Percentiles rank a stretch among this genome's conserved stretches.
Conservation (phyloP, 176 grass and related monocot species). For the Cymbopogon citratus region DNA sequence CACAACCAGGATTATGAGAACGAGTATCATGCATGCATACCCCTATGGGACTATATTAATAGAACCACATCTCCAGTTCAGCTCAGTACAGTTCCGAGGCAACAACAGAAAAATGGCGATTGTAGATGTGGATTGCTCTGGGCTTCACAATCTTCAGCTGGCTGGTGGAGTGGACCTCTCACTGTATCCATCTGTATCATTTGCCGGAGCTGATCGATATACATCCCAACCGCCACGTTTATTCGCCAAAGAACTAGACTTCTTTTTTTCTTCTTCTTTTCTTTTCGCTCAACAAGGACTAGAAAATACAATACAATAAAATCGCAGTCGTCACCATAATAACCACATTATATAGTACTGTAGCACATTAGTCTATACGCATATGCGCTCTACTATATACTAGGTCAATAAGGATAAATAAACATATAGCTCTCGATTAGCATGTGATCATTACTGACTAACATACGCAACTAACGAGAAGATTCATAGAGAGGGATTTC, state of each 20-base stretch:
- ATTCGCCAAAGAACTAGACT: background rate
- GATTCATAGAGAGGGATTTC: slow-evolving; percentile 21
- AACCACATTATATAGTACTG: background rate
- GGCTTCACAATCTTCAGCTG: background rate
- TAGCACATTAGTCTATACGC: no score
- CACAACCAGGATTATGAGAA: no score
- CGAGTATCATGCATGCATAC: no score
- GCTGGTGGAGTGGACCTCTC: background rate
- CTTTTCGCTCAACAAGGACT: no score
- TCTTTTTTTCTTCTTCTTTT: no score
- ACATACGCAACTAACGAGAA: slow-evolving; percentile 11
- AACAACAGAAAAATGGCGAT: background rate
- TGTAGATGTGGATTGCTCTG: background rate
- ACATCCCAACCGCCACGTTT: background rate
- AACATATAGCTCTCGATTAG: background rate
- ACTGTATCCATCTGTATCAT: background rate
- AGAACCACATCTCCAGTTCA: background rate
- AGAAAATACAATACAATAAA: background rate
- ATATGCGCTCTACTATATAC: background rate
- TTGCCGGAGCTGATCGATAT: background rate
- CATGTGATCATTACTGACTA: slow-evolving; percentile 1
- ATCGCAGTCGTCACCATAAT: background rate
- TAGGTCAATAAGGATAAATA: background rate
- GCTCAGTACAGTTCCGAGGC: background rate
- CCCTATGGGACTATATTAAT: no score